These are phyloP conservation scores for Magnolia officinalis DNA, from an alignment of 164 flowering plant genomes.

Conservation along the genomic window DNA sequence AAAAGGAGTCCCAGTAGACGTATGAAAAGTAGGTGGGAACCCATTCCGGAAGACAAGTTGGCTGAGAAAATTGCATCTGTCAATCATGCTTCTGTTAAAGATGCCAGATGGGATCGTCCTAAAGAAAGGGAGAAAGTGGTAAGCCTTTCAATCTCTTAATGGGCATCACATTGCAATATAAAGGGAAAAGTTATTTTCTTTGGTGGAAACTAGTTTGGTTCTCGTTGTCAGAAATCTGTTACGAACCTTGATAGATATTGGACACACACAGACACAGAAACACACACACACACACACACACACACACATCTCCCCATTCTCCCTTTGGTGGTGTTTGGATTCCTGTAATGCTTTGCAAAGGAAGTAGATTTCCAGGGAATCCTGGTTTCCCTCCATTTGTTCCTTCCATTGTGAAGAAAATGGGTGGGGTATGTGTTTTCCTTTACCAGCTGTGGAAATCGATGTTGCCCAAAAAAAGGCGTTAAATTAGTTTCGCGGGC, in stretches of 20 bases:
- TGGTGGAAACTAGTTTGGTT: background rate
- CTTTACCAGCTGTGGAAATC: too few relatives aligned
- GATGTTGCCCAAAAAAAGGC: too few relatives aligned
- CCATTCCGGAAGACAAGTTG: conserved; percentile 65
- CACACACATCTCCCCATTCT: too few relatives aligned
- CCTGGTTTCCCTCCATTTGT: too few relatives aligned
- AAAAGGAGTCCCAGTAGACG: conserved; percentile 77
- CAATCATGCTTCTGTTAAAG: conserved; percentile 37
- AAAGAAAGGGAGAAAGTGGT: conserved; percentile 36
- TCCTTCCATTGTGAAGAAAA: too few relatives aligned
- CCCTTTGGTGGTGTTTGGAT: too few relatives aligned
- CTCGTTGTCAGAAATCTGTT: background rate
- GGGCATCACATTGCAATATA: background rate
- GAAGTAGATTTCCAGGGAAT: too few relatives aligned
- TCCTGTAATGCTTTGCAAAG: too few relatives aligned
- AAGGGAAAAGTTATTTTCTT: background rate
- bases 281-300: too few relatives aligned
- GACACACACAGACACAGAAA: too few relatives aligned
- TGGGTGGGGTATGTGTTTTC: too few relatives aligned
- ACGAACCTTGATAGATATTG: background rate
- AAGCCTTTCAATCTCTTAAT: conserved; percentile 9
- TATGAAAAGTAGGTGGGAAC: conserved; percentile 97
- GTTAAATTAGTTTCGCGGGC: too few relatives aligned
- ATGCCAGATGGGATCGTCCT: conserved; percentile 38
- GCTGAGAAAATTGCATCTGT: conserved; percentile 37